Base-by-base conservation (phyloP, 2,329 filamentous ascomycete genomes). In the Aspergillus aculeatinus region DNA sequence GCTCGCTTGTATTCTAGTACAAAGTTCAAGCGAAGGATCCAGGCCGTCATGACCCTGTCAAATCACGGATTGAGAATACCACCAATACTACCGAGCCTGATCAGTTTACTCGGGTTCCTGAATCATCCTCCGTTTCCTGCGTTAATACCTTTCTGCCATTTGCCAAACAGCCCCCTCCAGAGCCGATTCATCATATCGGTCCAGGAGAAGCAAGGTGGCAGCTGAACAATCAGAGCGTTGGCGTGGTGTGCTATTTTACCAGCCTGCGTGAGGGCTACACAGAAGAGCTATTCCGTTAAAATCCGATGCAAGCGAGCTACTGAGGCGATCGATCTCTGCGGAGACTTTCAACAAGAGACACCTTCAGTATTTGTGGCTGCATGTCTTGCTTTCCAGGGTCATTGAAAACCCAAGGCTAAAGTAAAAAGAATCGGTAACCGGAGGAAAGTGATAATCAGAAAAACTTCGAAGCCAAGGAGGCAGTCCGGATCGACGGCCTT, bases 21-120 rank as follows among this genome's bases (percentile, higher is more conserved):
- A 19, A 19, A 7, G 16, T 44, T 16, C 39, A 19, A 42, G 42
- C 53, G 53, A 48, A 48, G 42, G 53, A 48, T 48, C 48, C 53
- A 29, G 42, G 44, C 52, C 31, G 42, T 23, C 48, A 29, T 51
- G 9, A 16, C 48, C 35, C 35, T 33, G 48, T 44, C 31, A 48
- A 19, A 59, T 52, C 48, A 29, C 29, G 48, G 39, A 23, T 21
- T 51, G 29, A 27, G 42, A 29, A 47, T 31, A 48, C 49, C 51
- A 31, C 23, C 39, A 48, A 55, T 50, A 33, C 29, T 29, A 48
- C 56, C 31, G 48, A 35, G 51, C 56, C 59, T 51, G 47, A 29
- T 49, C 55, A 25, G 48, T 49, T 29, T 52, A 47, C 42, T 29
- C 42, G 48, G 29, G 23, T 4, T 42, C 48, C 48, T 42, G 44